phyloP scores from a whole-genome alignment of 352 stramenopile species.

The Globisporangium camurandrum region DNA sequence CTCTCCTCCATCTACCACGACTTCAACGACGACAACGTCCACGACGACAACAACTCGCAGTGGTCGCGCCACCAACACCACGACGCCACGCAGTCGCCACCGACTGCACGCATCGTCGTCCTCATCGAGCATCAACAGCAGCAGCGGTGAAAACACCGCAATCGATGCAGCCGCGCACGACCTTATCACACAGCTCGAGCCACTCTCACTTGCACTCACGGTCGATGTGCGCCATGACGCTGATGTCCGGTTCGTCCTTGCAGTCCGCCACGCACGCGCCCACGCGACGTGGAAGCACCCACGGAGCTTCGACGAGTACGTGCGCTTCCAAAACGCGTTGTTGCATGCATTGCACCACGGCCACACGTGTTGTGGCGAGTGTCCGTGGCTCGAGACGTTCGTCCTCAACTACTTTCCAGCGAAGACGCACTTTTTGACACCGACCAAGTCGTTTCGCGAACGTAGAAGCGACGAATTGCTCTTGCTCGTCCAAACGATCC shows the following conservation, averaged over 20 bases:
- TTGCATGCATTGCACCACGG: conserved; percentile 39
- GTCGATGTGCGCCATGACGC: conserved; percentile 14
- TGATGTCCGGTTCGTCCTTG: conserved; percentile 41
- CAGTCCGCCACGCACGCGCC: conserved; percentile 24
- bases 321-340: conserved; percentile 23
- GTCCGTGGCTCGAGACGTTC: conserved; percentile 48
- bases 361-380: conserved; percentile 39
- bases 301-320: conserved; percentile 45
- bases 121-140: neutral
- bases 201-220: conserved; percentile 22
- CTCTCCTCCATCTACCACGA: neutral
- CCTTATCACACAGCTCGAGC: conserved; percentile 20
- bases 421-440: conserved; percentile 17
- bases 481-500: conserved; percentile 27
- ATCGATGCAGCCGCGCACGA: conserved; percentile 9
- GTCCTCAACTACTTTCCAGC: conserved; percentile 31
- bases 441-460: conserved; percentile 12
- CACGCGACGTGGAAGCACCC: conserved; percentile 24
- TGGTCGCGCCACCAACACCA: neutral
- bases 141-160: neutral
- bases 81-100: neutral
- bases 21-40: neutral
- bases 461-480: conserved; percentile 25
- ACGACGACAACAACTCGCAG: neutral
- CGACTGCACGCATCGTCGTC: too few relatives aligned